A percentile compares a stretch with the other conserved stretches of the same genome.
Conservation (phyloP, 2,329 filamentous ascomycete species). For the Fusarium tjaetaba region DNA sequence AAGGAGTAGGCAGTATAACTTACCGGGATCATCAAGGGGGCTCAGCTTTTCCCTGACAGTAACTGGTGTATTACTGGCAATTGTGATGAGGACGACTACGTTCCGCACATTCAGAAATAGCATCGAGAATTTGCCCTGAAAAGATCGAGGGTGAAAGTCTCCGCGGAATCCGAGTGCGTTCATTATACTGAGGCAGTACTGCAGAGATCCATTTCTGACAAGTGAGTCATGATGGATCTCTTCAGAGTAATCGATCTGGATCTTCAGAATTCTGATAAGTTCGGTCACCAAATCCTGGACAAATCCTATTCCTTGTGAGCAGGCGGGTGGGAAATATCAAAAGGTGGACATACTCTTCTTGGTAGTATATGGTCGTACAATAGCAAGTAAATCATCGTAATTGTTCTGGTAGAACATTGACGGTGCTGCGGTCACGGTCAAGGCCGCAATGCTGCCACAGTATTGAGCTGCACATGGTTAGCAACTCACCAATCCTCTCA, state of each 20-base stretch:
- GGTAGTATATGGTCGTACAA: slow-evolving; percentile 62
- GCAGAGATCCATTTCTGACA: slow-evolving; percentile 76
- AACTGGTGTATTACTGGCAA: slow-evolving; percentile 67
- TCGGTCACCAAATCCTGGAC: slow-evolving; percentile 71
- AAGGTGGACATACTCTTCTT: slow-evolving; percentile 46
- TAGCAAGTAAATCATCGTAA: slow-evolving; percentile 77
- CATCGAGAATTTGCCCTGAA: slow-evolving; percentile 79
- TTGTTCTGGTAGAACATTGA: slow-evolving; percentile 58
- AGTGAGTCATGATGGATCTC: slow-evolving; percentile 78
- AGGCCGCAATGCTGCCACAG: slow-evolving; percentile 67
- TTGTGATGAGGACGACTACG: slow-evolving; percentile 71
- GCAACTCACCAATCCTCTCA: not conserved
- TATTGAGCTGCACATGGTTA: slow-evolving; percentile 57
- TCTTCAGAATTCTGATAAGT: slow-evolving; percentile 74
- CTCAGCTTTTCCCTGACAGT: slow-evolving; percentile 65
- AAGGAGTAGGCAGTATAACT: slow-evolving; percentile 12
- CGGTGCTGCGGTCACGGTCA: slow-evolving; percentile 64
- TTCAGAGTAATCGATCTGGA: slow-evolving; percentile 83
- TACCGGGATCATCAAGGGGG: slow-evolving; percentile 69
- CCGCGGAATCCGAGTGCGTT: slow-evolving; percentile 80
- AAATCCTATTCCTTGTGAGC: slow-evolving; percentile 58
- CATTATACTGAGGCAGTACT: slow-evolving; percentile 81
- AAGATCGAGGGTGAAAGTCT: slow-evolving; percentile 67
- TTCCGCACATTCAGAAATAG: slow-evolving; percentile 79
- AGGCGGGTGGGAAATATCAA: too few relatives aligned